Conservation (phyloP, 768 basidiomycete species). For the Rhodosporidiobolus sp. region DNA sequence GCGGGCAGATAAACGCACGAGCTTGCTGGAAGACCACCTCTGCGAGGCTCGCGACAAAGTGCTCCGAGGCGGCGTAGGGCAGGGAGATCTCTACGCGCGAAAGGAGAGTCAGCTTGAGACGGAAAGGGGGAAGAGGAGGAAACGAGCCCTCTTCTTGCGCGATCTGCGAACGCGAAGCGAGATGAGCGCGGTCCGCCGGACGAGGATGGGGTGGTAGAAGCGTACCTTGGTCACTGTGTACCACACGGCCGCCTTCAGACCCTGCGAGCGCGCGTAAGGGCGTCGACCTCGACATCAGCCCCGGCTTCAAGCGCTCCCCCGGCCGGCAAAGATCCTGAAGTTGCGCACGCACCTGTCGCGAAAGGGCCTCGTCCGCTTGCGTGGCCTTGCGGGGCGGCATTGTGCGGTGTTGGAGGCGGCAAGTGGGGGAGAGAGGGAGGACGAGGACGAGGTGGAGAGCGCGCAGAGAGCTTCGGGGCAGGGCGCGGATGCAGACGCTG, state of each 20-base stretch:
- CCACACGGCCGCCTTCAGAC: constrained; percentile 33
- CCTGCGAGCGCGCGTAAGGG: background rate
- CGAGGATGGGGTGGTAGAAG: too few relatives aligned
- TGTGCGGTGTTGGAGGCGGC: background rate
- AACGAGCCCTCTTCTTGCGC: constrained; percentile 31
- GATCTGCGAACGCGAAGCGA: constrained; percentile 10
- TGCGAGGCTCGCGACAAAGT: constrained; percentile 33
- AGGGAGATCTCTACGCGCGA: constrained; percentile 17
- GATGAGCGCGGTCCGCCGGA: too few relatives aligned
- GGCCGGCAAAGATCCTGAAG: fast-evolving
- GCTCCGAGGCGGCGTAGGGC: constrained; percentile 31
- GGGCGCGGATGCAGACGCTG: too few relatives aligned
- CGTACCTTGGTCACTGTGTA: constrained; percentile 35
- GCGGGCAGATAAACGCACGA: background rate
- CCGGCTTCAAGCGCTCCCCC: background rate
- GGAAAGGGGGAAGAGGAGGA: background rate
- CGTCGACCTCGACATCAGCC: background rate
- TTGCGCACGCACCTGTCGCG: background rate
- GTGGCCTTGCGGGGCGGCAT: constrained; percentile 1
- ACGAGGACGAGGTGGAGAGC: background rate
- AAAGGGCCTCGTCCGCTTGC: background rate
- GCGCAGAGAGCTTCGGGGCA: background rate
- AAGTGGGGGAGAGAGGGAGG: background rate
- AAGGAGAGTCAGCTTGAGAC: background rate
- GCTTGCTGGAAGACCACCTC: constrained; percentile 38